These are phyloP conservation scores for Claviceps fusiformis DNA, from an alignment of 2,329 filamentous ascomycete species.

Conservation along the genomic window DNA sequence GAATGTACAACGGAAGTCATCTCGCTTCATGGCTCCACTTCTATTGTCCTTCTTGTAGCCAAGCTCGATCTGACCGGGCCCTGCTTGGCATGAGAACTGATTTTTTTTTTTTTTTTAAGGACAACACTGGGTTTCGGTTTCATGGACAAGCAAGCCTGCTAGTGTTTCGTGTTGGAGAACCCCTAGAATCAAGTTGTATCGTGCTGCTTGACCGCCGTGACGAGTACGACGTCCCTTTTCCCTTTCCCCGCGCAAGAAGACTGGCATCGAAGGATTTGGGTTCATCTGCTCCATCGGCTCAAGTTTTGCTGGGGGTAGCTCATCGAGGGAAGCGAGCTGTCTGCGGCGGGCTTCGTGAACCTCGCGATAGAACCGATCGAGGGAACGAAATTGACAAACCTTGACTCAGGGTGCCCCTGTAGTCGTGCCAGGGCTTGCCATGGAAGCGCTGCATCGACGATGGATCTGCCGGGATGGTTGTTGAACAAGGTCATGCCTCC, in stretches of 20 bases:
- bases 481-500: neutral
- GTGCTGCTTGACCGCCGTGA: no score
- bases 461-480: neutral
- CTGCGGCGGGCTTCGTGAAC: neutral
- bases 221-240: no score
- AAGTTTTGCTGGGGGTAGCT: neutral
- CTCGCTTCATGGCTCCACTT: no score
- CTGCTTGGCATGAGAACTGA: neutral
- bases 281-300: no score
- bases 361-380: neutral
- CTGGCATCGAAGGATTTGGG: no score
- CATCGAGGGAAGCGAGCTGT: neutral
- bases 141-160: neutral
- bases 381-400: neutral
- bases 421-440: neutral
- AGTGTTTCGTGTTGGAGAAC: neutral
- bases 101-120: neutral
- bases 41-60: no score
- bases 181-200: no score
- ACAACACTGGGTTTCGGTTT: neutral
- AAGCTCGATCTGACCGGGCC: neutral
- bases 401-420: neutral
- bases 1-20: neutral
- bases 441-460: neutral
- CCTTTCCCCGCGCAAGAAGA: no score